Percentiles rank a stretch among this genome's conserved stretches.
Conservation (phyloP, 768 basidiomycete genomes). For the Phlebiopsis gigantea region DNA sequence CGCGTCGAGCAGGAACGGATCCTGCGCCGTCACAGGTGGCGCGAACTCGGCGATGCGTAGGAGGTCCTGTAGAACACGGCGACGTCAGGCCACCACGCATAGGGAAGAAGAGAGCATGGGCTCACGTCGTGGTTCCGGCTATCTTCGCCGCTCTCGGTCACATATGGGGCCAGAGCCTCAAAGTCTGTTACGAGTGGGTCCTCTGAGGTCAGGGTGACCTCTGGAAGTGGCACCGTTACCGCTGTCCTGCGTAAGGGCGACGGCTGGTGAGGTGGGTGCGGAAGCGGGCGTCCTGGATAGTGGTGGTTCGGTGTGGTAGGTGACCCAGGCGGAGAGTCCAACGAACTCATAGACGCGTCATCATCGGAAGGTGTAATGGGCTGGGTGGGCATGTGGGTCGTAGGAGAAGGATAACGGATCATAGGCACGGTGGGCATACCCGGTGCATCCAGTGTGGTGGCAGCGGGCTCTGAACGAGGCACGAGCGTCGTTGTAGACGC, state of each 20-base stretch:
- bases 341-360: neutral
- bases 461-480: too few species aligned
- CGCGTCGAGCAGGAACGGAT: conserved; percentile 15
- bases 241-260: conserved; percentile 4
- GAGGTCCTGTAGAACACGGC: conserved; percentile 38
- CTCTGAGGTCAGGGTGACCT: neutral
- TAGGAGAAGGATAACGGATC: neutral
- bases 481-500: too few species aligned
- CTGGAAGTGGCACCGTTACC: neutral
- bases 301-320: conserved; percentile 28
- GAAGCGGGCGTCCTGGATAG: conserved; percentile 55
- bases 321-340: conserved; percentile 11
- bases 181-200: conserved; percentile 44
- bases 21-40: conserved; percentile 19
- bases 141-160: conserved; percentile 41
- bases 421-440: neutral
- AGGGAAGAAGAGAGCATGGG: conserved; percentile 9
- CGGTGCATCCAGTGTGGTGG: neutral
- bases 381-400: neutral
- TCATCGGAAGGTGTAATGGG: conserved; percentile 1
- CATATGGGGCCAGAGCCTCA: conserved; percentile 51
- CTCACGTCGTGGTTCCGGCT: conserved; percentile 65
- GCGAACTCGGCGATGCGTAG: conserved; percentile 57
- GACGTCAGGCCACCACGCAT: neutral
- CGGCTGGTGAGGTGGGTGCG: conserved; percentile 30